Evolutionary conservation across 805 yeast species (phyloP), one percentile per base, ranked within the genome.

Genomic region (Pichia cephalocereana): DNA sequence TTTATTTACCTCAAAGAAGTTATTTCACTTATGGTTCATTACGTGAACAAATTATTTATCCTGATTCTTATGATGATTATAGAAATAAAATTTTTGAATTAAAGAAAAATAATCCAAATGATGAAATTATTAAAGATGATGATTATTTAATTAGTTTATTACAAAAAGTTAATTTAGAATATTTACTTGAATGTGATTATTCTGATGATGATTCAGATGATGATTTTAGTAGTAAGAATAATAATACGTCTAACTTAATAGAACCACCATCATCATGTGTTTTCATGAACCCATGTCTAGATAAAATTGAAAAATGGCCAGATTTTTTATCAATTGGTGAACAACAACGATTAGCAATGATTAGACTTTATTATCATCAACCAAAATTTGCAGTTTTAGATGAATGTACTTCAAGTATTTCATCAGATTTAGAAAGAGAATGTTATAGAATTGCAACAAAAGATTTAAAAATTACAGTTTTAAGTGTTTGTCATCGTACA

Each of bases 351-450:
- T 72, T 90, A 54, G 96, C 96, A 14, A 83, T 91, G 85, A 96
- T 95, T 3, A 76, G 97, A 58, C 72, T 90, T 65, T 90, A 86
- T 61, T 90, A 89, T 62, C 96, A 90, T 65, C 75, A 76, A 58
- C 98, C 98, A 2, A 84, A 80, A 64, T 90, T 89, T 72, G 98
- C 98, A 0, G 96, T 90, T 27, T 70, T 90, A 54, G 98, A 90
- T 67, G 98, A 90, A 69, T 90, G 96, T 65, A 90, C 98, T 0
- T 87, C 96, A 4, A 91, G 96, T 1, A 95, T 90, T 2, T 82
- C 96, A 0, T 86, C 93, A 11, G 86, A 84, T 51, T 83, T 89
- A 79, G 98, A 90, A 62, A 87, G 84, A 52, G 80, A 82, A 57
- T 89, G 91, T 86, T 90, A 90, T 60, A 66, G 79, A 45, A 83